Percentiles rank a stretch among this genome's conserved stretches.
These are phyloP conservation scores for Colletotrichum spaethianum DNA, from an alignment of 2,329 filamentous ascomycete species.

Conservation along the genomic window DNA sequence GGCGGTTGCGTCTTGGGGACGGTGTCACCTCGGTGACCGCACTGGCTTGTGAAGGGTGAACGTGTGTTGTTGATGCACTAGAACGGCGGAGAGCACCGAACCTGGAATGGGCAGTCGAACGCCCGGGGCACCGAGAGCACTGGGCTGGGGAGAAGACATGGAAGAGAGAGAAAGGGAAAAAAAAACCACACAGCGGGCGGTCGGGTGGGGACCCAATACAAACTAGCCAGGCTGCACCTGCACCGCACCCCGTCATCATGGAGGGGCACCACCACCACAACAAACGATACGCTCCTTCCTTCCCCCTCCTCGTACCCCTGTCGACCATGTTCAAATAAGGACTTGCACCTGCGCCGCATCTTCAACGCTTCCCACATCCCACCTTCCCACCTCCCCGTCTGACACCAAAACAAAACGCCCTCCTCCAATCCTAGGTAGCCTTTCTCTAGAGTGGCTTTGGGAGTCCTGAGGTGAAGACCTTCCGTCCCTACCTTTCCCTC, in stretches of 20 bases:
- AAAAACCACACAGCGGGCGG: conserved; percentile 9
- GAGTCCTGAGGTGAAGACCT: conserved; percentile 5
- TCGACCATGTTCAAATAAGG: conserved; percentile 41
- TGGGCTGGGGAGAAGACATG: background rate
- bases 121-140: conserved; percentile 17
- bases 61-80: conserved; percentile 15
- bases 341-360: conserved; percentile 38
- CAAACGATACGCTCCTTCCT: background rate
- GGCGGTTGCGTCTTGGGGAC: conserved; percentile 22
- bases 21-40: conserved; percentile 41
- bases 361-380: conserved; percentile 39
- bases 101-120: conserved; percentile 27
- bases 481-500: background rate
- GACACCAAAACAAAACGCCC: conserved; percentile 28
- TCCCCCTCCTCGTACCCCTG: conserved; percentile 13
- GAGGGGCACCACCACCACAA: conserved; percentile 30
- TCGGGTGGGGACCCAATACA: conserved; percentile 11
- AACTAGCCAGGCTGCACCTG: conserved; percentile 14
- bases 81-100: conserved; percentile 24
- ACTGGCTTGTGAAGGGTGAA: conserved; percentile 24
- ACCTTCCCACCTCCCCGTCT: conserved; percentile 25
- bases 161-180: background rate
- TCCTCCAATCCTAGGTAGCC: conserved; percentile 11
- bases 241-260: conserved; percentile 37
- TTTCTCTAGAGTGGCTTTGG: conserved; percentile 8